A percentile compares a stretch with the other conserved stretches of the same genome.
Conservation (phyloP, 2,329 filamentous ascomycete genomes). For the Raffaelea albimanens region DNA sequence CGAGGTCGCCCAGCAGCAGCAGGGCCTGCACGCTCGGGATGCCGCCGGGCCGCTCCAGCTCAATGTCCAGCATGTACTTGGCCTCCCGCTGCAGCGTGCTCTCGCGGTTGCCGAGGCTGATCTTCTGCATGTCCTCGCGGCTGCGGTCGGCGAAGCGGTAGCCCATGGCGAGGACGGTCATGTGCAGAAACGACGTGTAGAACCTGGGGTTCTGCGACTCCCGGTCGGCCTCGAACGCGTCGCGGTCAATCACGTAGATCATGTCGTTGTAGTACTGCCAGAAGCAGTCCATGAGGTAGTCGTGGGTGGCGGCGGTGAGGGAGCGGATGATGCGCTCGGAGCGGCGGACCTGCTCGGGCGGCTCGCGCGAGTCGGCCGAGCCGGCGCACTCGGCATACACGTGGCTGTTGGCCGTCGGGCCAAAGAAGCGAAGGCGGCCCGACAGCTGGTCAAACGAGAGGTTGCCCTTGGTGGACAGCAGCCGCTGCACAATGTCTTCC, state of each 20-base stretch:
- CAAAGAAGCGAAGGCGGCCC: slow-evolving; percentile 41
- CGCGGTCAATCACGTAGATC: slow-evolving; percentile 37
- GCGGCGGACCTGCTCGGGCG: slow-evolving; percentile 34
- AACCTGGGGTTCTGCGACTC: slow-evolving; percentile 35
- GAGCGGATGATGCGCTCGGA: slow-evolving; percentile 38
- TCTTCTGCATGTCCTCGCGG: slow-evolving; percentile 36
- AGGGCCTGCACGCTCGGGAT: slow-evolving; percentile 43
- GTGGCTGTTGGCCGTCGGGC: slow-evolving; percentile 43
- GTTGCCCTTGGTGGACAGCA: slow-evolving; percentile 39
- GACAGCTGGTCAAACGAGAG: slow-evolving; percentile 41
- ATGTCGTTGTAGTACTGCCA: slow-evolving; percentile 42
- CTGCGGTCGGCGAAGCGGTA: slow-evolving; percentile 40
- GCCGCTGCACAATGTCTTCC: slow-evolving; percentile 37
- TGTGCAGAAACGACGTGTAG: slow-evolving; percentile 42
- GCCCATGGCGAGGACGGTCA: slow-evolving; percentile 41
- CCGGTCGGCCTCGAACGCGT: slow-evolving; percentile 37
- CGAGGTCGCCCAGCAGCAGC: slow-evolving; percentile 40
- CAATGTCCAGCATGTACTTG: slow-evolving; percentile 43
- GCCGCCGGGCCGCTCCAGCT: slow-evolving; percentile 41
- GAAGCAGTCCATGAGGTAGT: slow-evolving; percentile 42
- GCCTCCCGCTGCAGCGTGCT: slow-evolving; percentile 44
- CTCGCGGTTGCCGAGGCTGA: slow-evolving; percentile 35
- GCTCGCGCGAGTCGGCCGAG: slow-evolving; percentile 26
- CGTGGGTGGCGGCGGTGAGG: slow-evolving; percentile 35
- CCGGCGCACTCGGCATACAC: slow-evolving; percentile 32